Percentiles rank a stretch among this genome's conserved stretches.
These are phyloP conservation scores for Eragrostis tef DNA, from an alignment of 202 grass and related monocot species.

Conservation along the genomic window DNA sequence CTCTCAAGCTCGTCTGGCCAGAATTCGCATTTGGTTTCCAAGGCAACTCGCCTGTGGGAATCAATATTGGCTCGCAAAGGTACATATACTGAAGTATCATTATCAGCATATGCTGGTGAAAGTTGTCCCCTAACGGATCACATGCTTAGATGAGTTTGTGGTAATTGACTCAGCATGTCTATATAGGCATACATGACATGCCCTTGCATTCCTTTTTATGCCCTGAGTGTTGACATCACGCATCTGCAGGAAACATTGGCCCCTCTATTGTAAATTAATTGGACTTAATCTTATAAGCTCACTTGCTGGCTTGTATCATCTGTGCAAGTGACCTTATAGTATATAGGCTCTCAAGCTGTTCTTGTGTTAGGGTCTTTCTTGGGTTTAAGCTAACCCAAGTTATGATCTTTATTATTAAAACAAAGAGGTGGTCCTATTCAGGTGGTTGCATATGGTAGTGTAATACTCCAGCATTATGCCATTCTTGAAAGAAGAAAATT, in stretches of 20 bases:
- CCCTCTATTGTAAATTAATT: conserved; percentile 18
- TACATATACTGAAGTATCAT: conserved; percentile 43
- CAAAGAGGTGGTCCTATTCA: conserved; percentile 13
- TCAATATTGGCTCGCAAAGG: conserved; percentile 94
- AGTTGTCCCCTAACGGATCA: conserved; percentile 22
- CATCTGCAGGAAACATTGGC: not conserved
- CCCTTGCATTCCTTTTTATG: not conserved
- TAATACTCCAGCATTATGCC: conserved; percentile 22
- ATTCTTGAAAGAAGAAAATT: conserved; percentile 13
- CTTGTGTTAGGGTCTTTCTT: not conserved
- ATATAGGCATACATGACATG: conserved; percentile 17
- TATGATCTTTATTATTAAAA: conserved; percentile 24
- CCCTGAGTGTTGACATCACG: not conserved
- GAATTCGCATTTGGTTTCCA: conserved; percentile 90
- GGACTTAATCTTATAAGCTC: conserved; percentile 3
- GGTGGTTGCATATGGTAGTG: conserved; percentile 3
- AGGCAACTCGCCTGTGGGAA: conserved; percentile 93
- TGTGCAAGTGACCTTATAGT: conserved; percentile 13
- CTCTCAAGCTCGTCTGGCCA: conserved; percentile 77
- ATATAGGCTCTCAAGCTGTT: not conserved
- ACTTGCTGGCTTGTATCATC: conserved; percentile 32
- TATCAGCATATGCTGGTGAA: conserved; percentile 39
- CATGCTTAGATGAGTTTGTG: not conserved
- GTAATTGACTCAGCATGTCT: conserved; percentile 5
- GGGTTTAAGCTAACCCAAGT: conserved; percentile 1